phyloP scores from a whole-genome alignment of 345 rosid species.

The Melastoma malabathricum region DNA sequence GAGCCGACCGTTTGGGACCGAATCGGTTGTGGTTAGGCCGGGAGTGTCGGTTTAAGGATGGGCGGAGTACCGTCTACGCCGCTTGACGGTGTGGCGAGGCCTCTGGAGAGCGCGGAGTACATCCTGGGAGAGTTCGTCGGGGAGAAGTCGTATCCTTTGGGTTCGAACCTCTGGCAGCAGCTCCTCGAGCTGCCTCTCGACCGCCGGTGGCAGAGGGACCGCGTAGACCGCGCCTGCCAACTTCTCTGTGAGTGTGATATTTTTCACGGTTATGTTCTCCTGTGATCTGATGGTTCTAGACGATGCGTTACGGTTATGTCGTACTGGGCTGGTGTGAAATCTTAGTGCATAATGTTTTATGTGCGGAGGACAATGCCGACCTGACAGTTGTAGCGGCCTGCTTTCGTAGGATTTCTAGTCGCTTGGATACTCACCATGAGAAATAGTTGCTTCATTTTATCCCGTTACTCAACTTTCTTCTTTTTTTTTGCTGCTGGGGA shows the following conservation, averaged over 20 bases:
- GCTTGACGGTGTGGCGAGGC: conserved; percentile 17
- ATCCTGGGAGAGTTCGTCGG: conserved; percentile 76
- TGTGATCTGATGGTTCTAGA: no score
- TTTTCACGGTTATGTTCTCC: neutral
- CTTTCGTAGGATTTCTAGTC: no score
- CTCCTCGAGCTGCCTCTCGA: conserved; percentile 73
- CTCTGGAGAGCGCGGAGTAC: conserved; percentile 52
- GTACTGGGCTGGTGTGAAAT: no score
- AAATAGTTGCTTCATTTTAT: no score
- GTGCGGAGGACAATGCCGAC: no score
- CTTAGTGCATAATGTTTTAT: no score
- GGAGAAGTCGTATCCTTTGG: conserved; percentile 76
- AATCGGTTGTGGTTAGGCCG: no score
- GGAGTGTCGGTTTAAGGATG: conserved; percentile 22
- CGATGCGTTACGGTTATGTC: no score
- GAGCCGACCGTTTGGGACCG: neutral
- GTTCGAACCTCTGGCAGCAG: conserved; percentile 91
- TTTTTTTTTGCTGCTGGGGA: no score
- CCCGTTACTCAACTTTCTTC: no score
- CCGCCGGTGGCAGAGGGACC: conserved; percentile 57
- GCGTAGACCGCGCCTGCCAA: conserved; percentile 57
- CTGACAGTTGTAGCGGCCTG: no score
- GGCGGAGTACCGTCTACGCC: conserved; percentile 91
- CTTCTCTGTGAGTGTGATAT: conserved; percentile 44
- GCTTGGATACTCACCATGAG: no score